Conservation (phyloP, 805 yeast genomes). For the Candida palmyrensis region DNA sequence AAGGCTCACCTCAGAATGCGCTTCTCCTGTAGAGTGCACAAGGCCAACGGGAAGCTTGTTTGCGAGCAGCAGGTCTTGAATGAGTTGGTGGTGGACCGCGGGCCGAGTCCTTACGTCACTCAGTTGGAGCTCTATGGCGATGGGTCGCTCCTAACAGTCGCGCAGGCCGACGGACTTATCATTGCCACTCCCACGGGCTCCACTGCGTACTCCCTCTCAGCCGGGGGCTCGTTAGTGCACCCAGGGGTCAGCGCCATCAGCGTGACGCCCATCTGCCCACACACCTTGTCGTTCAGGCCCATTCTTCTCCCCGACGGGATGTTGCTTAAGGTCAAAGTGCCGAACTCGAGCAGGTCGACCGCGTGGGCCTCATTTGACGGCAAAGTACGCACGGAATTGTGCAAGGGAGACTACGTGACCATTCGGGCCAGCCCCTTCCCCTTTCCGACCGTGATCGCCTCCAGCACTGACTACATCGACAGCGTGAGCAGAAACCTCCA, state of each 20-base stretch:
- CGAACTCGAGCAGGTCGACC: conserved; percentile 70
- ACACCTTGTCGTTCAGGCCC: conserved; percentile 89
- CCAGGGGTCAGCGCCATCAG: conserved; percentile 91
- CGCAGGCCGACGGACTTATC: conserved; percentile 92
- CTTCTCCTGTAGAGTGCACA: conserved; percentile 69
- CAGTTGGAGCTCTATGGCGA: conserved; percentile 88
- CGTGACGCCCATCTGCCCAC: conserved; percentile 96
- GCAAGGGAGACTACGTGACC: conserved; percentile 79
- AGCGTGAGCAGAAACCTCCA: conserved; percentile 80
- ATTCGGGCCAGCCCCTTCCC: conserved; percentile 85
- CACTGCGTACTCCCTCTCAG: conserved; percentile 91
- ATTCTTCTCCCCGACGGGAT: conserved; percentile 91
- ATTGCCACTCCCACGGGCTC: conserved; percentile 95
- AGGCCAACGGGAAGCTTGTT: conserved; percentile 47
- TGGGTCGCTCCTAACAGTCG: conserved; percentile 75
- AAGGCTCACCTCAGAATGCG: conserved; percentile 79
- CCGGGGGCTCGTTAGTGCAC: conserved; percentile 93
- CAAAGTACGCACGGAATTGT: conserved; percentile 73
- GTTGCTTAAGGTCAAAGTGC: conserved; percentile 77
- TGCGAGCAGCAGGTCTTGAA: conserved; percentile 77
- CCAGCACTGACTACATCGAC: conserved; percentile 74
- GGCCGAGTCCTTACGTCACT: conserved; percentile 90
- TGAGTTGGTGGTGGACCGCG: conserved; percentile 88
- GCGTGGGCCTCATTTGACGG: conserved; percentile 99
- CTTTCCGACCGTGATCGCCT: conserved; percentile 84